A percentile compares a stretch with the other conserved stretches of the same genome.
Conservation (phyloP, 371 early-diverging fungal genomes). For the Mucor ambiguus region DNA sequence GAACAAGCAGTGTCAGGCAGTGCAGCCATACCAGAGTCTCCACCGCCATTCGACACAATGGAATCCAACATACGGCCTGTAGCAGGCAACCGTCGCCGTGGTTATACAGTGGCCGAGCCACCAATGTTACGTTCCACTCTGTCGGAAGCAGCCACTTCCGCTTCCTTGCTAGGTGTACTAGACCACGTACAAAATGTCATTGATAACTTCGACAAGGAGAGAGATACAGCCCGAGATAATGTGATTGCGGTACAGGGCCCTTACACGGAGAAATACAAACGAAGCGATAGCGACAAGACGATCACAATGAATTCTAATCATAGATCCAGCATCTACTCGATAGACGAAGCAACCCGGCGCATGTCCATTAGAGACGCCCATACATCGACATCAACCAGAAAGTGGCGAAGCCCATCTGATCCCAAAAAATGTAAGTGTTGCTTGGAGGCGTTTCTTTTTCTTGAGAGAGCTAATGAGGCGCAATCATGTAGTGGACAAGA, state of each 20-base stretch:
- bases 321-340: constrained; percentile 9
- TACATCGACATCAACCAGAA: constrained; percentile 7
- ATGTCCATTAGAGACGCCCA: neutral
- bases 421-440: constrained; percentile 20
- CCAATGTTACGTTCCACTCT: constrained; percentile 5
- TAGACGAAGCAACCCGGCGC: neutral
- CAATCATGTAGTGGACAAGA: neutral
- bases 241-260: constrained; percentile 59
- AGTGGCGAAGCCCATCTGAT: constrained; percentile 33
- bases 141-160: constrained; percentile 17
- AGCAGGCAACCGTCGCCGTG: neutral
- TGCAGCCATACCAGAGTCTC: neutral
- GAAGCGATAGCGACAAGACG: constrained; percentile 22
- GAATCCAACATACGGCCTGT: neutral
- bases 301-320: constrained; percentile 1
- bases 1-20: constrained; percentile 24
- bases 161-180: constrained; percentile 35
- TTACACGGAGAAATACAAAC: constrained; percentile 39
- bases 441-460: neutral
- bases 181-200: constrained; percentile 53
- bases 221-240: constrained; percentile 48
- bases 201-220: constrained; percentile 52
- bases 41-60: neutral
- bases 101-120: constrained; percentile 9
- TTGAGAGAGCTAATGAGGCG: neutral